Evolutionary conservation across 2,329 filamentous ascomycete species (phyloP), one percentile per base, ranked within the genome.

Genomic region (Leptosphaerulina australis): DNA sequence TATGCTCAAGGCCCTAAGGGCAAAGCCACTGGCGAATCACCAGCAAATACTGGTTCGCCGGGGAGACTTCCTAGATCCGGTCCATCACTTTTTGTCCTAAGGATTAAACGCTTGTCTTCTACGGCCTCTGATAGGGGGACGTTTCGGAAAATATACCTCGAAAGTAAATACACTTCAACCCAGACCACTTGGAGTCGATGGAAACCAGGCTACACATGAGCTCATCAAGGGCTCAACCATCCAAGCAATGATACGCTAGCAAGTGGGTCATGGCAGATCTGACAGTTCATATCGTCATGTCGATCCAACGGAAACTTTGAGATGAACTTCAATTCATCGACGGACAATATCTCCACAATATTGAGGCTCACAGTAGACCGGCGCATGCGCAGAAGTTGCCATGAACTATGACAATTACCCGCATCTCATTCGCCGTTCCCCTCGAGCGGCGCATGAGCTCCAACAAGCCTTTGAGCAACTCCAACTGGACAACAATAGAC

Each of bases 341-440:
- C 40, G 15, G 15, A 44, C 44, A 12, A 22, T 44, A 39, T 44
- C 34, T 45, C 47, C 44, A 50, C 34, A 43, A 34, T 22, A 33
- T 38, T 24, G 38, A 47, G 33, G 10, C 33, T 47, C 28, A 18
- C 43, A n/a, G 18, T 34, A 24, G 17, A 20, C 36, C 15, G 22
- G 31, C 17, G 41, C 40, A 24, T 38, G 38, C 50, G 35, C 37
- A 50, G 44, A 30, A 36, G 35, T 46, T 40, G 51, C 44, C 18
- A 64, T 64, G 61, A 48, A 58, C 35, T 17, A 54, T 44, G 56
- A 56, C 35, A 51, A 58, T 11, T 50, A 58, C 18, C 53, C 55
- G 22, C 55, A 52, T 7, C 49, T 53, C 25, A 59, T 63, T 30
- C 62, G 59, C 20, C 62, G 57, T 29, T 64, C 60, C 4, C 57